phyloP scores from a whole-genome alignment of 2,329 filamentous ascomycete species.

The Colletotrichum lindemuthianum region DNA sequence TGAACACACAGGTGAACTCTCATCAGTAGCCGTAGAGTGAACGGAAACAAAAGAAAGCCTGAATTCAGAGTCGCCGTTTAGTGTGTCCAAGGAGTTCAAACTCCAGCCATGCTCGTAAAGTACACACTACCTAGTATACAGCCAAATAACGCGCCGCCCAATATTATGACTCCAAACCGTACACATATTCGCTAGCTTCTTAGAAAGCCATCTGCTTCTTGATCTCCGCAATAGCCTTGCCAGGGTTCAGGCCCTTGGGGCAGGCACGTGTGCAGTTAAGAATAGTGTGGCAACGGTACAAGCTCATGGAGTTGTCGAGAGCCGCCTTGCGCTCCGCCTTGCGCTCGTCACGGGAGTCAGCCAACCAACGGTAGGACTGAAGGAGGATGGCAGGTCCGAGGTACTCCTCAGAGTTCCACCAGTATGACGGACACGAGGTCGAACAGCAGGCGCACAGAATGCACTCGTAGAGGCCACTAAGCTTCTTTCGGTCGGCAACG shows the following conservation, averaged over 20 bases:
- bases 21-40: conserved; percentile 15
- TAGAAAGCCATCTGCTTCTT: conserved; percentile 92
- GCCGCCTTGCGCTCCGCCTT: conserved; percentile 87
- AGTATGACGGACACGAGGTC: conserved; percentile 99
- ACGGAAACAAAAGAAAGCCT: conserved; percentile 35
- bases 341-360: conserved; percentile 92
- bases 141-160: conserved; percentile 35
- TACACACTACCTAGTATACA: conserved; percentile 37
- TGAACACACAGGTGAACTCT: conserved; percentile 12
- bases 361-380: conserved; percentile 97
- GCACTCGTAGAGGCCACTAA: conserved; percentile 98
- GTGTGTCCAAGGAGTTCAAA: conserved; percentile 35
- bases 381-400: conserved; percentile 95
- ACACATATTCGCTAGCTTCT: conserved; percentile 20
- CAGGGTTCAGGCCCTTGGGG: conserved; percentile 98
- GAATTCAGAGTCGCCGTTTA: conserved; percentile 35
- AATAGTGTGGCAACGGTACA: conserved; percentile 99
- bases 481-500: conserved; percentile 93
- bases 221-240: conserved; percentile 94
- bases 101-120: conserved; percentile 24
- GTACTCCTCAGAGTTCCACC: conserved; percentile 99
- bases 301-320: conserved; percentile 97
- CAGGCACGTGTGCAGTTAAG: conserved; percentile 98
- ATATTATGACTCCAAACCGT: conserved; percentile 33
- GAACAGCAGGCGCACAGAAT: conserved; percentile 99